A percentile compares a stretch with the other conserved stretches of the same genome.
Conservation (phyloP, 1,284 basidiomycete species). For the Nidula niveotomentosa region DNA sequence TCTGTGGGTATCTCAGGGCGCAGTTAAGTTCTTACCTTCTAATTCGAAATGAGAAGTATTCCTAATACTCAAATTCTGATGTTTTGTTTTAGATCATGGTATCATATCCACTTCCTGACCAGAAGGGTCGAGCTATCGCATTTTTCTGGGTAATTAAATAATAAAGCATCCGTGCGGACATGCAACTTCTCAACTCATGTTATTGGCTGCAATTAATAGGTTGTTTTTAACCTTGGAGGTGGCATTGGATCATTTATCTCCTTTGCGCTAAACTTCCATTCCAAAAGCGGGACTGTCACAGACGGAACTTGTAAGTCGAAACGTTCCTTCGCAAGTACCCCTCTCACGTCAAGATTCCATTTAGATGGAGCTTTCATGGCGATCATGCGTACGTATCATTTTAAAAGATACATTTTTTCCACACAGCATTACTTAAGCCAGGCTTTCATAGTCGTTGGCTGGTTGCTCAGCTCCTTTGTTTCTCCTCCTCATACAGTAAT, state of each 20-base stretch:
- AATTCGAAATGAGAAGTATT: too few species aligned
- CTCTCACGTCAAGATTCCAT: background rate
- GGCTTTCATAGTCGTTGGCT: conserved; percentile 15
- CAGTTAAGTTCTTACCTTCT: conserved; percentile 10
- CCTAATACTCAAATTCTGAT: background rate
- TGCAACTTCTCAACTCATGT: background rate
- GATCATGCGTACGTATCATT: conserved; percentile 19
- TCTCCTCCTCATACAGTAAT: conserved; percentile 22
- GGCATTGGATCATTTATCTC: conserved; percentile 27
- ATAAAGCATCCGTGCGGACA: background rate
- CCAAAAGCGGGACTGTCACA: conserved; percentile 20
- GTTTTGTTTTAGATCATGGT: conserved; percentile 21
- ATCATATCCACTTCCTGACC: conserved; percentile 23
- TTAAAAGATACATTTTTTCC: background rate
- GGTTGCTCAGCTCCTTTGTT: conserved; percentile 17
- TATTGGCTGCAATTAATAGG: conserved; percentile 5
- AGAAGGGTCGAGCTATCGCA: conserved; percentile 22
- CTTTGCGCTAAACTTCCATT: conserved; percentile 23
- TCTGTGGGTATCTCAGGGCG: conserved; percentile 26
- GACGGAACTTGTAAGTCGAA: conserved; percentile 21
- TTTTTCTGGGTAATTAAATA: conserved; percentile 18
- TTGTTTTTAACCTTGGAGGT: conserved; percentile 26
- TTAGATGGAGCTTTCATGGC: conserved; percentile 25
- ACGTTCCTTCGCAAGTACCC: background rate
- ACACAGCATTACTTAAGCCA: background rate